phyloP scores from a whole-genome alignment of 1,284 basidiomycete genomes.

The Ceratobasidium papillatum region DNA sequence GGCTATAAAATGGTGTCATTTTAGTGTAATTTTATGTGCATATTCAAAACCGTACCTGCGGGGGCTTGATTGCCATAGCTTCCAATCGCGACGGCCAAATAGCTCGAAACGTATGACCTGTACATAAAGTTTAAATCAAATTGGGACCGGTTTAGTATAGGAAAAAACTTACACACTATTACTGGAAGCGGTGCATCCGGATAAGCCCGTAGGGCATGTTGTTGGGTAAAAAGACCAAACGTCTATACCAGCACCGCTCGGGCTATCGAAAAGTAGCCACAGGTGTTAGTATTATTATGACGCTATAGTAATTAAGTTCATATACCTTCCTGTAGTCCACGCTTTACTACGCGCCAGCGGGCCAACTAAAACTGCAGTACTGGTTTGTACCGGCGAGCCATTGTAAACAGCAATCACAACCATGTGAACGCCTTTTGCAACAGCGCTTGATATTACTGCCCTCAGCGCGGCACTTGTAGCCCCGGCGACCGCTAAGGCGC shows the following conservation, averaged over 20 bases:
- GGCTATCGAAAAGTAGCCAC: no score
- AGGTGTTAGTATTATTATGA: no score
- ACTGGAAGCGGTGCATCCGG: conserved; percentile 1
- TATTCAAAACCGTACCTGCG: neutral
- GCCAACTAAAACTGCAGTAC: no score
- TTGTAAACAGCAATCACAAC: conserved; percentile 22
- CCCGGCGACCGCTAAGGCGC: conserved; percentile 41
- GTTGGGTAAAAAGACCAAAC: conserved; percentile 26
- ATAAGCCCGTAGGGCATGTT: neutral
- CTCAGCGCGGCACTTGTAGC: conserved; percentile 34
- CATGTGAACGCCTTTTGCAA: neutral
- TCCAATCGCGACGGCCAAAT: conserved; percentile 17
- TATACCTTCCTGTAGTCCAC: no score
- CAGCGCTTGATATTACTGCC: conserved; percentile 13
- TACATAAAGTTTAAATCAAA: neutral
- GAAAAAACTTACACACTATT: neutral
- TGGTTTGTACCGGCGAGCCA: no score
- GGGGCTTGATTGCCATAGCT: conserved; percentile 3
- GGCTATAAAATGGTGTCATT: neutral
- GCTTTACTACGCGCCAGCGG: no score
- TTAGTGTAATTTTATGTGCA: no score
- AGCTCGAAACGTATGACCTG: conserved; percentile 5
- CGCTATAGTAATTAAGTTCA: no score
- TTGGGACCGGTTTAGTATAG: neutral
- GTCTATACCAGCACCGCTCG: conserved; percentile 8